Conservation (phyloP, 257 asterid genomes). For the Verbena officinalis region DNA sequence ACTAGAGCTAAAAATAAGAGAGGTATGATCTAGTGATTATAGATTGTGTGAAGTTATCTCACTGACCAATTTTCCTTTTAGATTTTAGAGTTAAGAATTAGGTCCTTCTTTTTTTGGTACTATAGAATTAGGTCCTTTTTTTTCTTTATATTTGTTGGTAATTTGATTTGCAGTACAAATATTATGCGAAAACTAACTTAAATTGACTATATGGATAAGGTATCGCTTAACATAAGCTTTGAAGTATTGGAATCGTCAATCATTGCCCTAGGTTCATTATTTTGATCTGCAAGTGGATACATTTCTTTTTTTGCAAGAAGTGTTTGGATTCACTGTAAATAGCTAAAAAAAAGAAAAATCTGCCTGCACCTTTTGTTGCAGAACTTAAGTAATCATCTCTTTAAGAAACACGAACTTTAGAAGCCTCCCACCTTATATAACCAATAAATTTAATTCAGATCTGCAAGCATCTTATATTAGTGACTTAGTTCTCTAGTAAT, state of each 20-base stretch:
- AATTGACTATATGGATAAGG: not conserved
- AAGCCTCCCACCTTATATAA: not conserved
- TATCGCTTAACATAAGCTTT: not conserved
- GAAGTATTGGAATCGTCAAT: not conserved
- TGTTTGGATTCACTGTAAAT: too few species aligned
- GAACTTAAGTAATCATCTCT: not conserved
- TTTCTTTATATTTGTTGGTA: too few species aligned
- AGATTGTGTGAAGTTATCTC: conserved; percentile 15
- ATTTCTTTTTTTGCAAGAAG: too few species aligned
- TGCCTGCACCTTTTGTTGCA: not conserved
- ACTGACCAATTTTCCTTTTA: conserved; percentile 5
- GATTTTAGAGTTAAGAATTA: conserved; percentile 11
- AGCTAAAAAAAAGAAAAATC: not conserved
- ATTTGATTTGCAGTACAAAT: conserved; percentile 18
- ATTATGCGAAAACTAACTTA: not conserved
- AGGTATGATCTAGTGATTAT: conserved; percentile 45
- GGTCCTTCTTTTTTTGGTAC: too few species aligned
- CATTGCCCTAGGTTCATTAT: not conserved
- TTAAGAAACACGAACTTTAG: not conserved
- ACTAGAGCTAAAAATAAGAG: conserved; percentile 81
- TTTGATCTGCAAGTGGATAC: not conserved
- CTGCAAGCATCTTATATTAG: not conserved
- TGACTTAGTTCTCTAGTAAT: not conserved
- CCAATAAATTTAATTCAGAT: not conserved
- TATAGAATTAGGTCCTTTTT: conserved; percentile 11